Evolutionary conservation across 225 moss, liverwort and hornwort genomes (phyloP).

Genomic region (Thuidium tamariscinum): DNA sequence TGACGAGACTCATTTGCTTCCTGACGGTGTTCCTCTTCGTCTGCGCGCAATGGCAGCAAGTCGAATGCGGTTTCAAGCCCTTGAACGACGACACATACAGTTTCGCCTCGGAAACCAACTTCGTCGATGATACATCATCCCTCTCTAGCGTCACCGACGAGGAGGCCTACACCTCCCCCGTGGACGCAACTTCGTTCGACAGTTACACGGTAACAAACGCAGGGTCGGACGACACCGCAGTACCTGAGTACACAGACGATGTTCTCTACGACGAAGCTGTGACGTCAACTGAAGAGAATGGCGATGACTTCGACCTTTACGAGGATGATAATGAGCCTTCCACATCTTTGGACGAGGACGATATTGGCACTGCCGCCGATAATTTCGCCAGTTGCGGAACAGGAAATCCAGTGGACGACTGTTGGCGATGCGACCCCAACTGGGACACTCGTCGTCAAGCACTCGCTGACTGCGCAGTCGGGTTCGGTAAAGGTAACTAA

Average conservation of each 20-base stretch:
- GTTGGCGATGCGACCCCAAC: slow-evolving; percentile 22
- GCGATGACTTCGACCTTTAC: background rate
- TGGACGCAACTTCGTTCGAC: background rate
- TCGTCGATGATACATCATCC: background rate
- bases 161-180: background rate
- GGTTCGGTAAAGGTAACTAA: slow-evolving; percentile 8
- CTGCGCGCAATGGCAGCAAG: background rate
- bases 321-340: background rate
- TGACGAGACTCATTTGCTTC: background rate
- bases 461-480: slow-evolving; percentile 20
- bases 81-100: background rate
- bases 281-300: background rate
- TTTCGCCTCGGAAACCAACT: background rate
- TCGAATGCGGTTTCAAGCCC: background rate
- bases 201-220: background rate
- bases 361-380: background rate
- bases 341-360: background rate
- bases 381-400: background rate
- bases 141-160: background rate
- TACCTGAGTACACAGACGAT: background rate
- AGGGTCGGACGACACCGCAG: background rate
- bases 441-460: slow-evolving; percentile 13
- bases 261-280: background rate
- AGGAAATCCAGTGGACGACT: slow-evolving; percentile 29
- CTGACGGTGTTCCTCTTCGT: background rate